phyloP scores from a whole-genome alignment of 2,329 filamentous ascomycete genomes.

The Trichoderma lentiforme region DNA sequence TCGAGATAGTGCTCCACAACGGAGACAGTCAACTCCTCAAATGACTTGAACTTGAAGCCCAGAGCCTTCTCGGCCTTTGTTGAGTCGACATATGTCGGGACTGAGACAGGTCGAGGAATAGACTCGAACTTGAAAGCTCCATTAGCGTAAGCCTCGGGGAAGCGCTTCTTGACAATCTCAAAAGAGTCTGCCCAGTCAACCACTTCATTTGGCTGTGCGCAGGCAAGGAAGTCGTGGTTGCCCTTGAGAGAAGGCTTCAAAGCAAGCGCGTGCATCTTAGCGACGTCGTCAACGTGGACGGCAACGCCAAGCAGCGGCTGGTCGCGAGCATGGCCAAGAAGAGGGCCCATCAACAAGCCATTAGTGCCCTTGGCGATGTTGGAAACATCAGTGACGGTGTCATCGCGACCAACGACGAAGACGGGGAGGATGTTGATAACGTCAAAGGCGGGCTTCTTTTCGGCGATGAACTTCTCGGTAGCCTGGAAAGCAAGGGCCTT shows the following conservation, averaged over 20 bases:
- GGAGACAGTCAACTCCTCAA: conserved; percentile 34
- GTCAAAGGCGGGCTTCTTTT: conserved; percentile 34
- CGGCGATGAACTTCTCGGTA: conserved; percentile 33
- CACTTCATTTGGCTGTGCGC: neutral
- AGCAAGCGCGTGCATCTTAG: conserved; percentile 17
- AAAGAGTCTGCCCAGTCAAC: neutral
- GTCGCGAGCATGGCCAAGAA: conserved; percentile 30
- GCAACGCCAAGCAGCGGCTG: conserved; percentile 26
- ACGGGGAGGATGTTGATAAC: conserved; percentile 36
- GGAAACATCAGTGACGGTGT: conserved; percentile 23
- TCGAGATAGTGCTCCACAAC: conserved; percentile 35
- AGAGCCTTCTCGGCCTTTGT: conserved; percentile 32
- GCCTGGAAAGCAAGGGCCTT: conserved; percentile 35
- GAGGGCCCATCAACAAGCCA: conserved; percentile 31
- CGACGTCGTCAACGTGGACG: conserved; percentile 21
- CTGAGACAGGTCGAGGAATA: neutral
- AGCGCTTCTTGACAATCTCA: conserved; percentile 18
- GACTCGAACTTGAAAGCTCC: conserved; percentile 19
- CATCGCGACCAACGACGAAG: conserved; percentile 37
- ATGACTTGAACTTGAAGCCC: conserved; percentile 31
- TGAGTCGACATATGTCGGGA: conserved; percentile 23
- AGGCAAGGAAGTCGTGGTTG: conserved; percentile 16
- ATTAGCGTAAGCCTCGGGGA: conserved; percentile 10
- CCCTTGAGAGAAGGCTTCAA: conserved; percentile 1
- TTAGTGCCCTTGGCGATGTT: conserved; percentile 32